Percentiles rank a stretch among this genome's conserved stretches.
phyloP scores from a whole-genome alignment of 2,329 filamentous ascomycete species.

The Xylaria polymorpha region DNA sequence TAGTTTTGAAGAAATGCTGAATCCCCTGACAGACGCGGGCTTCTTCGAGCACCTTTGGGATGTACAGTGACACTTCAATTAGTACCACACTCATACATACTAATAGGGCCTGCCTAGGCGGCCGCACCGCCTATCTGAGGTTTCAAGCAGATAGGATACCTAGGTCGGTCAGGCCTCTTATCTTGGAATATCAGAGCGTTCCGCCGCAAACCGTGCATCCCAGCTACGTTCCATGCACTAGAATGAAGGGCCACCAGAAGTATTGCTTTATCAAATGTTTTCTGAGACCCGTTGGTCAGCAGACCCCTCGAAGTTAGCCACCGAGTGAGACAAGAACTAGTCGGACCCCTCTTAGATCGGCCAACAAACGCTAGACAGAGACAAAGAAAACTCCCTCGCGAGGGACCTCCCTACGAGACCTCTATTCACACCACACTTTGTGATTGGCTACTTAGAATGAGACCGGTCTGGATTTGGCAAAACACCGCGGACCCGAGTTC shows the following conservation, averaged over 20 bases:
- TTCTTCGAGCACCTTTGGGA: constrained; percentile 26
- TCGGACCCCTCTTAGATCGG: background rate
- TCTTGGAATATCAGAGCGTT: background rate
- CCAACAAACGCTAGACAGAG: background rate
- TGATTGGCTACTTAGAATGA: background rate
- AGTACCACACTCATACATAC: background rate
- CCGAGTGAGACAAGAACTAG: background rate
- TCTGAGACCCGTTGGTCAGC: background rate
- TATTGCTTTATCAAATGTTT: background rate
- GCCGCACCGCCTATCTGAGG: background rate
- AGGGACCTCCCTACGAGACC: background rate
- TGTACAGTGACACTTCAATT: constrained; percentile 6
- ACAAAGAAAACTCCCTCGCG: background rate
- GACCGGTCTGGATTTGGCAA: background rate
- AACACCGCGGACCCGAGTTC: background rate
- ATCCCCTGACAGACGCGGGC: constrained; percentile 12
- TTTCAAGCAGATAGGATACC: background rate
- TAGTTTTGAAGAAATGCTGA: background rate
- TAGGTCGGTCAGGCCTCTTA: background rate
- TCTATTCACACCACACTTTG: background rate
- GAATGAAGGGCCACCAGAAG: background rate
- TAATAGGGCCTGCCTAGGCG: background rate
- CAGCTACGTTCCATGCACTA: background rate
- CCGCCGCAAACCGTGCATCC: background rate
- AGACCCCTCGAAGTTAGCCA: background rate